Evolutionary conservation across 495 filamentous ascomycete species (phyloP).

Genomic region (Lentithecium fluviatile): DNA sequence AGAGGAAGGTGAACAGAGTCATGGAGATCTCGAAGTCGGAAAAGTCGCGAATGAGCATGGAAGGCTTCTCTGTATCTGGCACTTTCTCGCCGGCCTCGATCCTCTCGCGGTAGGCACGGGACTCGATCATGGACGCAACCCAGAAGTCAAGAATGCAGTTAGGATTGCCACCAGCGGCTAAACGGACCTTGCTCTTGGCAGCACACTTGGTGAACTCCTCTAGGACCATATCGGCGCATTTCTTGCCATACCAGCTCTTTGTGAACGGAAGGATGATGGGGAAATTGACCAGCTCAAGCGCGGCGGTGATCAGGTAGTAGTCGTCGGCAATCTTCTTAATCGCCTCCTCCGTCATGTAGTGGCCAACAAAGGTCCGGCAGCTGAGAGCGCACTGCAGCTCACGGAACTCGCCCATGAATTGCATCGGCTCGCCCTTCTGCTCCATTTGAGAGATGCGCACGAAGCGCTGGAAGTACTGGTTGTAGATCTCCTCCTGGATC

Average conservation of each 20-base stretch:
- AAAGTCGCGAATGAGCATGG: slow-evolving; percentile 79
- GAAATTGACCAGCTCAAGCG: slow-evolving; percentile 97
- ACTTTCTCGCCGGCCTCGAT: slow-evolving; percentile 65
- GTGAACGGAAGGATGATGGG: slow-evolving; percentile 96
- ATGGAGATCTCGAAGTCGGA: slow-evolving; percentile 89
- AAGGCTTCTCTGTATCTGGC: slow-evolving; percentile 73
- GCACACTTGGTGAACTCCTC: slow-evolving; percentile 88
- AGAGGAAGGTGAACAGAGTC: slow-evolving; percentile 96
- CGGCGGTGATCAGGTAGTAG: slow-evolving; percentile 93
- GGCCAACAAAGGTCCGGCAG: slow-evolving; percentile 92
- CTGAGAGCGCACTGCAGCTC: slow-evolving; percentile 95
- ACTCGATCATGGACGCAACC: slow-evolving; percentile 82
- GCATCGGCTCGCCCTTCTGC: slow-evolving; percentile 65
- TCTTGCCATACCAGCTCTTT: slow-evolving; percentile 96
- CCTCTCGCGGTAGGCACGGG: slow-evolving; percentile 71
- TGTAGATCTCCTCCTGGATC: slow-evolving; percentile 87
- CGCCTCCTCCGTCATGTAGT: slow-evolving; percentile 85
- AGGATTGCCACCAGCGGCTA: slow-evolving; percentile 84
- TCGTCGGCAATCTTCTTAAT: slow-evolving; percentile 96
- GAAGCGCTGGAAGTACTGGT: slow-evolving; percentile 78
- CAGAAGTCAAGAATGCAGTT: slow-evolving; percentile 94
- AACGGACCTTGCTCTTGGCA: slow-evolving; percentile 86
- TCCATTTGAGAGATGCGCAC: slow-evolving; percentile 67
- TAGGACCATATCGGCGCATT: slow-evolving; percentile 88
- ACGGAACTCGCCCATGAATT: slow-evolving; percentile 91